A percentile compares a stretch with the other conserved stretches of the same genome.
phyloP scores from a whole-genome alignment of 179 eudicot species.

The Heliamphora pulchella region DNA sequence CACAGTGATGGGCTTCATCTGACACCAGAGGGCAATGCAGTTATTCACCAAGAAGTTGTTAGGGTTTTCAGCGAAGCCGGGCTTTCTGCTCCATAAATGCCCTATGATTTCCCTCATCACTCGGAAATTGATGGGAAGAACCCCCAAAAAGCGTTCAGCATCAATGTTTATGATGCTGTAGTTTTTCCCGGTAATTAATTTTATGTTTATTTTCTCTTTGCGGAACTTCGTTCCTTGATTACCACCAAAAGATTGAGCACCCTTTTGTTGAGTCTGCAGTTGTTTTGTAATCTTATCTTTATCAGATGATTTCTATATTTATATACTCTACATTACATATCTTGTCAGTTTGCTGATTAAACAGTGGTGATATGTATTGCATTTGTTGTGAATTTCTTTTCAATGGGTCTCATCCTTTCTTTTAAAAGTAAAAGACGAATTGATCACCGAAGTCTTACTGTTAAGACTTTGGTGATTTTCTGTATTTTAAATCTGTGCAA shows the following conservation, averaged over 20 bases:
- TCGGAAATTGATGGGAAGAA: conserved; percentile 51
- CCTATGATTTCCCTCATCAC: conserved; percentile 81
- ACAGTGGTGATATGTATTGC: neutral
- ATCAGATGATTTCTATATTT: neutral
- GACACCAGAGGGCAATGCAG: conserved; percentile 73
- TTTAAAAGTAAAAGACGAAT: too few relatives aligned
- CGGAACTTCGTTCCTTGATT: neutral
- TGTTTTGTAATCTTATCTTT: neutral
- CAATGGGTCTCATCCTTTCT: neutral
- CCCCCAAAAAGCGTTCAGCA: conserved; percentile 57
- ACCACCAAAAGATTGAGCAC: neutral
- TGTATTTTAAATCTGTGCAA: too few relatives aligned
- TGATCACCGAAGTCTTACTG: too few relatives aligned
- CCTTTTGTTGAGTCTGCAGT: neutral
- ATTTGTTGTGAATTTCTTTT: neutral
- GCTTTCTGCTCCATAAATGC: conserved; percentile 53
- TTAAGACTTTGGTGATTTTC: too few relatives aligned
- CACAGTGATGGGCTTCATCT: conserved; percentile 84
- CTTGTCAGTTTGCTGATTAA: neutral
- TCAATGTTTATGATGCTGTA: conserved; percentile 27
- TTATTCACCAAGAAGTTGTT: conserved; percentile 58
- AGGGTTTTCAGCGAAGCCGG: conserved; percentile 47
- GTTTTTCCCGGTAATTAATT: neutral
- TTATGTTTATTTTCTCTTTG: neutral
- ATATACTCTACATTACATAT: neutral